phyloP scores from a whole-genome alignment of 495 filamentous ascomycete species.

The Hypoxylon cercidicola region DNA sequence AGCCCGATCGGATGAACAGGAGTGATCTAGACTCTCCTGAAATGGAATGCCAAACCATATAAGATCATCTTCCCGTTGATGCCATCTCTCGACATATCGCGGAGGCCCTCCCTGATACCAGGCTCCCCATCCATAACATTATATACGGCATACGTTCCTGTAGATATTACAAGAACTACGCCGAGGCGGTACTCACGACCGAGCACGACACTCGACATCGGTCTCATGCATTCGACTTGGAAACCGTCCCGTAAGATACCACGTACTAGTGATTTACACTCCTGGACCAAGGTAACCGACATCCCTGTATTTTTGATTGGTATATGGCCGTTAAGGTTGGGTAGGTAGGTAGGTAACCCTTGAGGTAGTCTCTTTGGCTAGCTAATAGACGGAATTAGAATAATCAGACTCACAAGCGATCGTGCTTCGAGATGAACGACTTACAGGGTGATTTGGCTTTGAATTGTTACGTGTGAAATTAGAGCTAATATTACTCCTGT shows the following conservation, averaged over 20 bases:
- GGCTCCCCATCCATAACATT: constrained; percentile 4
- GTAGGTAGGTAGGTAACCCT: too few relatives aligned
- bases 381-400: too few relatives aligned
- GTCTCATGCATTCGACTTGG: constrained; percentile 3
- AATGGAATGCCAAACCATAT: constrained; percentile 32
- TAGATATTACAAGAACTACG: constrained; percentile 25
- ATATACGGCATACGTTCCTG: constrained; percentile 9
- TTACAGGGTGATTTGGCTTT: too few relatives aligned
- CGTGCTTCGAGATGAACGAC: too few relatives aligned
- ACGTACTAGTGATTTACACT: constrained; percentile 21
- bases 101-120: constrained; percentile 27
- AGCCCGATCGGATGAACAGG: too few relatives aligned
- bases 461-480: too few relatives aligned
- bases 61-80: constrained; percentile 32
- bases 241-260: constrained; percentile 28
- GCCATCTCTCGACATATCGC: constrained; percentile 24
- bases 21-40: constrained; percentile 5
- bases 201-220: constrained; percentile 21
- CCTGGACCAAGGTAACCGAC: constrained; percentile 7
- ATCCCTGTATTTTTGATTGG: too few relatives aligned
- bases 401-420: too few relatives aligned
- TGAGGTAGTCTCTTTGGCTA: too few relatives aligned
- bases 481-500: too few relatives aligned
- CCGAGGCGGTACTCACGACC: constrained; percentile 14
- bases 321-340: too few relatives aligned